Evolutionary conservation across 1,284 basidiomycete genomes (phyloP), one percentile per base, ranked within the genome.

Genomic region (Naganishia albida): DNA sequence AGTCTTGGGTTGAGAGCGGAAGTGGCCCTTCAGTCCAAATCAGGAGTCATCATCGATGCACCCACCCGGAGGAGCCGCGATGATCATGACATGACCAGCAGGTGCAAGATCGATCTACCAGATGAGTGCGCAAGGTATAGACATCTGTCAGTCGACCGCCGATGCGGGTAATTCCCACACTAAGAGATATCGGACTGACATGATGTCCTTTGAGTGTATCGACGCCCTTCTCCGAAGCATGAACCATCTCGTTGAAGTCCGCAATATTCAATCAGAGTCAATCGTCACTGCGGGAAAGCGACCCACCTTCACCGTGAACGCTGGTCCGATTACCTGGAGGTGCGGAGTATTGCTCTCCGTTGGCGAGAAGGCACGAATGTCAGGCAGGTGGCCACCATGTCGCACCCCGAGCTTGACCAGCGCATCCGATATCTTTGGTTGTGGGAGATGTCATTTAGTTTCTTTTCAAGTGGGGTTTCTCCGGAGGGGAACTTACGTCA

Each of bases 331-430:
- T n/a, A 85, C 73, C 59, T 72, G 74, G 40, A 69, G 71, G 25
- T 71, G 70, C 13, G 60, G 64, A 25, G 70, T 64, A 85, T 66
- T 87, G 77, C 78, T 81, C 15, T 76, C 74, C 25, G 70, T 68
- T 23, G 86, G 83, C 20, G 85, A 86, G 60, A 84, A 76, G 69
- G 85, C 81, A 50, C 85, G 80, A 28, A 98, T 85, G 75, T 94
- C 92, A 1, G 92, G 87, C 40, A 97, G 82, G 73, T 87, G 83
- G 0, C 94, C 93, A 1, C 93, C 93, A 71, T 87, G 83, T 4
- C 84, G 81, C 6, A 86, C 74, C 15, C 87, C 86, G 40, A 97
- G 86, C 77, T 92, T 94, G 73, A 94, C 82, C 72, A 97, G 85
- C 1, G 92, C 91, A 77, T 97, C 94, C 1, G 93, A 93, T 20